These are phyloP conservation scores for Lactifluus volemus DNA, from an alignment of 768 basidiomycete genomes.

Conservation along the genomic window DNA sequence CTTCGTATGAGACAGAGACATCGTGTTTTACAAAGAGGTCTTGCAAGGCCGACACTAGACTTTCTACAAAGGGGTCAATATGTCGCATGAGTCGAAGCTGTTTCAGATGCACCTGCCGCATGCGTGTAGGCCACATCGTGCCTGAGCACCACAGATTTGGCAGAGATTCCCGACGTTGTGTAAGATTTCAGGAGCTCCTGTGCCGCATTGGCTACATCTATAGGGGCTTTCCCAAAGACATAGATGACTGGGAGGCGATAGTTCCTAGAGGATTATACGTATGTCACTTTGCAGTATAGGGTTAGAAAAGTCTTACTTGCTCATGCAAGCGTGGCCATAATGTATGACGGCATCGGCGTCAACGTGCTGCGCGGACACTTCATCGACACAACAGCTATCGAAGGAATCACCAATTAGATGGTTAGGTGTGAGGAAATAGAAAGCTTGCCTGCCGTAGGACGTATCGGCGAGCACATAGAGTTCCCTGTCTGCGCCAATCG, in stretches of 20 bases:
- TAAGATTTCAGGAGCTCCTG: slow-evolving; percentile 33
- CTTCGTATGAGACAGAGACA: slow-evolving; percentile 27
- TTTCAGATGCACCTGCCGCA: slow-evolving; percentile 39
- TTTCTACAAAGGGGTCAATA: slow-evolving; percentile 24
- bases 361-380: slow-evolving; percentile 90
- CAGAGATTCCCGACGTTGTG: slow-evolving; percentile 8
- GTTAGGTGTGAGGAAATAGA: not conserved
- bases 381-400: slow-evolving; percentile 88
- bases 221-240: slow-evolving; percentile 68
- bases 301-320: slow-evolving; percentile 43
- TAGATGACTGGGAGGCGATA: slow-evolving; percentile 85
- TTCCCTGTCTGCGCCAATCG: slow-evolving; percentile 41
- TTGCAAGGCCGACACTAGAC: slow-evolving; percentile 26
- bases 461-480: slow-evolving; percentile 94
- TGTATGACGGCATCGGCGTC: slow-evolving; percentile 89
- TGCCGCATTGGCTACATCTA: slow-evolving; percentile 50
- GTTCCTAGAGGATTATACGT: slow-evolving; percentile 40
- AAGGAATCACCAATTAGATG: not conserved
- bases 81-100: not conserved
- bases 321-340: slow-evolving; percentile 95
- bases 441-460: slow-evolving; percentile 83
- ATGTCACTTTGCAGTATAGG: not conserved
- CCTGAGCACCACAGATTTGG: slow-evolving; percentile 43
- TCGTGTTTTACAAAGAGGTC: slow-evolving; percentile 12
- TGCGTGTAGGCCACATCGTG: slow-evolving; percentile 78